These are phyloP conservation scores for Furcasterigmium sp. DNA, from an alignment of 2,329 filamentous ascomycete genomes.

Conservation along the genomic window DNA sequence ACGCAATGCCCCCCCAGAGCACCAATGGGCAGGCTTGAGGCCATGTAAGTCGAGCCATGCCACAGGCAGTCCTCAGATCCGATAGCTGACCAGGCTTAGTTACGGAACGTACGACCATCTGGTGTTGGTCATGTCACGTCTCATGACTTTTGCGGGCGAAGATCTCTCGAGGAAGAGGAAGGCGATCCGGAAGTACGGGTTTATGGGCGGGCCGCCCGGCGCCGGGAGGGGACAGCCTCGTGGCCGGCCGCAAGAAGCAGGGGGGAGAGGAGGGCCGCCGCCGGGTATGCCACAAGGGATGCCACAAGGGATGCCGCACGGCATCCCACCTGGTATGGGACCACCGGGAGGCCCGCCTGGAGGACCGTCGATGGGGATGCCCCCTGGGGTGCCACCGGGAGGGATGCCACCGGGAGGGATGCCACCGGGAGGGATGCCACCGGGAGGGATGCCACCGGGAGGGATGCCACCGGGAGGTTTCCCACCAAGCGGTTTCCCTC, in stretches of 20 bases:
- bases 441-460: not conserved
- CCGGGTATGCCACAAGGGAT: conserved; percentile 5
- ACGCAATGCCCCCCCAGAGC: conserved; percentile 83
- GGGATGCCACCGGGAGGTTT: conserved; percentile 2
- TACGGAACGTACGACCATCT: conserved; percentile 89
- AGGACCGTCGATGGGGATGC: not conserved
- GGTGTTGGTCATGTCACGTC: conserved; percentile 72
- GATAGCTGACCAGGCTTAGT: conserved; percentile 38
- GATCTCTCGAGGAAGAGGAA: conserved; percentile 76
- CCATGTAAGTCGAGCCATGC: conserved; percentile 46
- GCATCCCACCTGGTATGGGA: not conserved
- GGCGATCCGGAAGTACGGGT: conserved; percentile 53
- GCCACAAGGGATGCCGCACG: conserved; percentile 4
- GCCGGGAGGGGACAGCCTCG: not conserved
- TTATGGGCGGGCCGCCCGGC: conserved; percentile 4
- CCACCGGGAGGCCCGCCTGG: conserved; percentile 3
- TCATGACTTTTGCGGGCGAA: conserved; percentile 71
- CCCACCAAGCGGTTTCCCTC: conserved; percentile 1
- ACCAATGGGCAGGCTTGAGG: conserved; percentile 69
- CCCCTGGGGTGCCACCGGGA: conserved; percentile 1
- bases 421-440: not conserved
- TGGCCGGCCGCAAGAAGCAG: not conserved
- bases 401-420: conserved; percentile 1
- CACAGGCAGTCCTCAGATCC: too few species aligned
- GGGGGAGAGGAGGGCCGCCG: conserved; percentile 1